Percentiles rank a stretch among this genome's conserved stretches.
These are phyloP conservation scores for Cymodocea nodosa DNA, from an alignment of 116 monocot genomes.

Conservation along the genomic window DNA sequence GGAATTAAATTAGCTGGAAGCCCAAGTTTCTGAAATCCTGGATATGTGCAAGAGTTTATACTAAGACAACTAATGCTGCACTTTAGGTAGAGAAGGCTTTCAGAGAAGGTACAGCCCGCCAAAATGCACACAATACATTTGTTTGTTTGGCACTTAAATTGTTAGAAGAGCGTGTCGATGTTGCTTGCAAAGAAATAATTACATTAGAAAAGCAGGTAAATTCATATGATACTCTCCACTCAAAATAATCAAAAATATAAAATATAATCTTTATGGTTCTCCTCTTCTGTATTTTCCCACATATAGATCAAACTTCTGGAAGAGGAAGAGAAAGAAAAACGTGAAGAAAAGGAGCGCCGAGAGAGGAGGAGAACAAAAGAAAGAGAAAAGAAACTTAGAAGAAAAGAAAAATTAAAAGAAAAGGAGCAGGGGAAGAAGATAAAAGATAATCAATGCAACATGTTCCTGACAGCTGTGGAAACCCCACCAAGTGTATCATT, in stretches of 20 bases:
- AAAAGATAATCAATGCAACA: slow-evolving; percentile 26
- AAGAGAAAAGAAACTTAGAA: slow-evolving; percentile 76
- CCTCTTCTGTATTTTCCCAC: background rate
- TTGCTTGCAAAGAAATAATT: slow-evolving; percentile 95
- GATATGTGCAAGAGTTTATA: background rate
- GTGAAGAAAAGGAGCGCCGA: slow-evolving; percentile 87
- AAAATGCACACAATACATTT: slow-evolving; percentile 92
- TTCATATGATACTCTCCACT: background rate
- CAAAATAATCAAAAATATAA: background rate
- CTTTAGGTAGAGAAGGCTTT: slow-evolving; percentile 94
- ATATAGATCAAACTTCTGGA: slow-evolving; percentile 78
- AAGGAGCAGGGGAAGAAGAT: slow-evolving; percentile 60
- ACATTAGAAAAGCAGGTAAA: slow-evolving; percentile 88
- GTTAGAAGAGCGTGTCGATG: slow-evolving; percentile 77
- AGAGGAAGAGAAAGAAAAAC: slow-evolving; percentile 95
- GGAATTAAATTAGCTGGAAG: too few relatives aligned
- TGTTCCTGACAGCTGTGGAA: slow-evolving; percentile 1
- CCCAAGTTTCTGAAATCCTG: background rate
- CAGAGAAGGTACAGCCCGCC: slow-evolving; percentile 91
- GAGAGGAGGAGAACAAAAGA: slow-evolving; percentile 78
- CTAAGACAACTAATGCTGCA: background rate
- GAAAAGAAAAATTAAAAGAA: slow-evolving; percentile 79
- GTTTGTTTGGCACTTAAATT: slow-evolving; percentile 77
- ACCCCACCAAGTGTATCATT: slow-evolving; percentile 21
- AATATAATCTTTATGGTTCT: background rate